A percentile compares a stretch with the other conserved stretches of the same genome.
phyloP scores from a whole-genome alignment of 495 filamentous ascomycete genomes.

The Aspergillus nanangensis region DNA sequence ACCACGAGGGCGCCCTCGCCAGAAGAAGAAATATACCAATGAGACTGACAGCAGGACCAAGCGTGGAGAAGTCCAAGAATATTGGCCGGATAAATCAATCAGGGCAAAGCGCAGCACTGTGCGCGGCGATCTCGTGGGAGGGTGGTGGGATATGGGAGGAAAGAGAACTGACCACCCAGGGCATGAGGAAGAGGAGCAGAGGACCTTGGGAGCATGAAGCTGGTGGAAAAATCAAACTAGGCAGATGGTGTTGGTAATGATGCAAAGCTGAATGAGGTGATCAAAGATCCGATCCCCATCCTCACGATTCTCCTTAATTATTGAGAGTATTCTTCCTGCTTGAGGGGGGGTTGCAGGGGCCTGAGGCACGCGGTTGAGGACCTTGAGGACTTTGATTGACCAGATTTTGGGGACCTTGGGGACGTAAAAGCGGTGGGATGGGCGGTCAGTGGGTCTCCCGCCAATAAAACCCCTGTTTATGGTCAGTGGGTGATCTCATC shows the following conservation, averaged over 20 bases:
- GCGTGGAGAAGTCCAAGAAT: background rate
- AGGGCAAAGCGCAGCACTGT: constrained; percentile 5
- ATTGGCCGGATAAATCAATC: constrained; percentile 5
- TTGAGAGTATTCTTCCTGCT: background rate
- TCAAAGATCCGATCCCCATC: no score
- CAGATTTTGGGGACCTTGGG: background rate
- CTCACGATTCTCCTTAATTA: no score
- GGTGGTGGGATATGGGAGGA: constrained; percentile 4
- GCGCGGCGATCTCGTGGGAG: constrained; percentile 9
- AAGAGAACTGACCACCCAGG: constrained; percentile 11
- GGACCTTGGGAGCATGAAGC: constrained; percentile 13
- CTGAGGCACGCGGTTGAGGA: constrained; percentile 8
- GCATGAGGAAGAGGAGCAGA: constrained; percentile 9
- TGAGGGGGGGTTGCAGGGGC: background rate
- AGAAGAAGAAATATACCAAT: constrained; percentile 6
- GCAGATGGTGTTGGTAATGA: background rate
- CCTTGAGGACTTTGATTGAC: background rate
- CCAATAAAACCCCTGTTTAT: no score
- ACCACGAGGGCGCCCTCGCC: constrained; percentile 1
- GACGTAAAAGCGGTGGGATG: no score
- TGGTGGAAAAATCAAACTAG: background rate
- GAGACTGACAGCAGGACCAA: background rate
- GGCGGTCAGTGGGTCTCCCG: background rate
- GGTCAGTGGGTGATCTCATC: no score
- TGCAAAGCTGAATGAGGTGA: background rate